phyloP scores from a whole-genome alignment of 495 filamentous ascomycete genomes.

The Peziza echinospora region DNA sequence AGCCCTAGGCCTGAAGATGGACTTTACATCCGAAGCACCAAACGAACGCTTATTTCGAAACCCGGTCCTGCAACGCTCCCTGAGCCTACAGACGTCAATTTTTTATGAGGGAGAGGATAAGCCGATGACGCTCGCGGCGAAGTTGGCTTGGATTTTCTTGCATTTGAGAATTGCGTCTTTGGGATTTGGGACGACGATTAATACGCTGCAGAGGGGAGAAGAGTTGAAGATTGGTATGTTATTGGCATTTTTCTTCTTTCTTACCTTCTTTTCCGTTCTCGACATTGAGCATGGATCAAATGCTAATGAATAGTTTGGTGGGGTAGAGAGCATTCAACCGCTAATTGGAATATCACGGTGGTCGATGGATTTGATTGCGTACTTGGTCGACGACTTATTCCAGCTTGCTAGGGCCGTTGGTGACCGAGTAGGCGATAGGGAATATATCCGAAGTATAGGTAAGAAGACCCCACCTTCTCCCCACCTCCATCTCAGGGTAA shows the following conservation, averaged over 20 bases:
- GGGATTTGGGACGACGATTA: conserved; percentile 17
- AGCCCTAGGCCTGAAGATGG: conserved; percentile 17
- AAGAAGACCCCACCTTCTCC: too few relatives aligned
- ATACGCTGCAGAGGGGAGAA: conserved; percentile 6
- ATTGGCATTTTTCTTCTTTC: too few relatives aligned
- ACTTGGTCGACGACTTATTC: conserved; percentile 20
- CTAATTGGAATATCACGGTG: conserved; percentile 18
- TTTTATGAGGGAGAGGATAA: conserved; percentile 16
- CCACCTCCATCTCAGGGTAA: too few relatives aligned
- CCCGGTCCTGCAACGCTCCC: conserved; percentile 14
- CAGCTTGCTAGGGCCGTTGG: conserved; percentile 12
- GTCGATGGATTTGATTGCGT: conserved; percentile 21
- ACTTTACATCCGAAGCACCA: conserved; percentile 16
- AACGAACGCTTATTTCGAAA: conserved; percentile 16
- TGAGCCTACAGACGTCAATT: conserved; percentile 17
- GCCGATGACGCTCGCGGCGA: conserved; percentile 13
- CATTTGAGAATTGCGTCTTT: conserved; percentile 18
- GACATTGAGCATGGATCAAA: not conserved
- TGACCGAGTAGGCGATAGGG: conserved; percentile 10
- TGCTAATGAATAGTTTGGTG: not conserved
- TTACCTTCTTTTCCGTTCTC: too few relatives aligned
- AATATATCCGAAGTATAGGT: conserved; percentile 10
- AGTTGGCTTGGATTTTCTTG: conserved; percentile 17
- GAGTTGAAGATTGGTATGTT: not conserved
- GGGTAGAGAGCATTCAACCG: conserved; percentile 15